Evolutionary conservation across 78 protist species (phyloP), one percentile per base, ranked within the genome.

Genomic region (Polysphondylium violaceum): DNA sequence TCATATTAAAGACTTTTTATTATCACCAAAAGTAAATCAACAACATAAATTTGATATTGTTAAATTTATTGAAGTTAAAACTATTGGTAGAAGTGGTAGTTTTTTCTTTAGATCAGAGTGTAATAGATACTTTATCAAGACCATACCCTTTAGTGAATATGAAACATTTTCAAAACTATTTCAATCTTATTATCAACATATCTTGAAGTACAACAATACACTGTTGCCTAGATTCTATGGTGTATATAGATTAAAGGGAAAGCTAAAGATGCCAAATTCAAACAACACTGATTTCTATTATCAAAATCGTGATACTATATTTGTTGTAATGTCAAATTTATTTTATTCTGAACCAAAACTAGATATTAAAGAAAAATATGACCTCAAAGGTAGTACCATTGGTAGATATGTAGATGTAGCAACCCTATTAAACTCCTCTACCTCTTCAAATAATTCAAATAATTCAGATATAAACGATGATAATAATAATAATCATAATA

Each of bases 41-140:
- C n/a, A n/a, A n/a, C n/a, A n/a, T n/a, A n/a, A n/a, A n/a, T n/a
- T n/a, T n/a, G n/a, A n/a, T n/a, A n/a, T 75, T 36, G 2, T 59
- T 23, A 63, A 83, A 5, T 83, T 83, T 56, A 35, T 50, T 50
- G 71, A 91, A 29, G 95, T 91, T 59, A 61, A 31, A 40, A 81
- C 95, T 0, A 79, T 85, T 56, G 95, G 95, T 27, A 64, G 95
- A 43, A 79, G 90, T 75, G 95, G 95, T 40, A 76, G 90, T 27
- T 91, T 91, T 67, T 91, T 91, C 21, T 91, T 79, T 63, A 69
- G 55, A 71, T 76, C 95, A 12, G 31, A 40, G 1, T 89, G 79
- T 65, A 41, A 29, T 17, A 38, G 58, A 64, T 91, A 83, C 44
- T 77, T 83, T 56, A 29, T 91, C 3, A 91, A 91, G 43, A 91